Conservation (phyloP, 352 stramenopile species). For the Phytophthora podocarpi region DNA sequence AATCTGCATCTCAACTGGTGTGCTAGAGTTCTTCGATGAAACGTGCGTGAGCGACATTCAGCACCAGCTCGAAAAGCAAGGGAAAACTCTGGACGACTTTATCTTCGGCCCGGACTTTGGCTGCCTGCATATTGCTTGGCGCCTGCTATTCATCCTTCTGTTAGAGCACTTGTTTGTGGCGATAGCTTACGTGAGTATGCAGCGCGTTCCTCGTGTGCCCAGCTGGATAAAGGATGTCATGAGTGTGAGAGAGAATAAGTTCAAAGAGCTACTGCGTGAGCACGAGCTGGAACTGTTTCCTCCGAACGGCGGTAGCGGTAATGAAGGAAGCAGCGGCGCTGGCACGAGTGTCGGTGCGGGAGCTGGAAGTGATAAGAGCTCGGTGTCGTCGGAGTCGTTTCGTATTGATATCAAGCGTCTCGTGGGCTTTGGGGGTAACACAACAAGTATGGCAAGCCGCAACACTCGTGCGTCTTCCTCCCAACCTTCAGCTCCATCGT, state of each 20-base stretch:
- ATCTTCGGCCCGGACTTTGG: constrained; percentile 67
- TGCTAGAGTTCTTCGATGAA: constrained; percentile 71
- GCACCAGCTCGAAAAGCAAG: constrained; percentile 60
- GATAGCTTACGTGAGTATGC: constrained; percentile 60
- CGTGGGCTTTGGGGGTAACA: constrained; percentile 32
- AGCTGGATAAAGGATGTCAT: constrained; percentile 60
- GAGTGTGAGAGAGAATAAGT: constrained; percentile 62
- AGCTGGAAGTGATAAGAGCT: constrained; percentile 12
- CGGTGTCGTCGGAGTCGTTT: constrained; percentile 39
- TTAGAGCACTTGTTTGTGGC: constrained; percentile 63
- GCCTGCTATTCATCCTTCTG: constrained; percentile 60
- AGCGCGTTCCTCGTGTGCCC: constrained; percentile 54
- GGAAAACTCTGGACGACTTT: constrained; percentile 73
- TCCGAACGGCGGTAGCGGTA: constrained; percentile 6
- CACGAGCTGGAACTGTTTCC: constrained; percentile 61
- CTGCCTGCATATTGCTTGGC: constrained; percentile 65
- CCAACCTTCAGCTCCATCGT: constrained; percentile 8
- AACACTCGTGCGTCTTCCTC: constrained; percentile 19
- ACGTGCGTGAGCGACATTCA: constrained; percentile 60
- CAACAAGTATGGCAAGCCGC: constrained; percentile 32
- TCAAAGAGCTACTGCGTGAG: constrained; percentile 59
- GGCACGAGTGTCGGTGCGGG: neutral
- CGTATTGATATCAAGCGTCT: constrained; percentile 41
- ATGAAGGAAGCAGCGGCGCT: neutral
- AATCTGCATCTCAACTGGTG: constrained; percentile 75